Base-by-base conservation (phyloP, 2,329 filamentous ascomycete species). In the Pochonia chlamydosporia region DNA sequence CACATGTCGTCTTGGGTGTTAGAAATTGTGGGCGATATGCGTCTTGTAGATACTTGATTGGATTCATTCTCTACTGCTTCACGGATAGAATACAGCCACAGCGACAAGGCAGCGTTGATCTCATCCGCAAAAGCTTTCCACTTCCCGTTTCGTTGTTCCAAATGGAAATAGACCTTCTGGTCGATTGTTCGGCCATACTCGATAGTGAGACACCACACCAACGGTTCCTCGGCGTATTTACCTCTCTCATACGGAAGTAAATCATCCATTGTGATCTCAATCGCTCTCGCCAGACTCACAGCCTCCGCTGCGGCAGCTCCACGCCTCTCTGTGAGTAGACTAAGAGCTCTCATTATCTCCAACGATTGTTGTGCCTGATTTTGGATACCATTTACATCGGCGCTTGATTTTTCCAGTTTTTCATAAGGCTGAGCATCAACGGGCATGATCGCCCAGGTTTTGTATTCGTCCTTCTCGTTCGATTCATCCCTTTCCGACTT, bases 101-200 rank as follows among this genome's bases (percentile, higher is more conserved):
- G 43, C 1, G 62, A 64, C 14, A 64, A 49, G 1, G 51, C 59
- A 4, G 62, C 57, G 9, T 63, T 59, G 14, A 63, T 49, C 25
- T 58, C 55, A 3, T 49, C 49, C 4, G 48, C 21, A 25, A 43
- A 35, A 10, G 50, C 53, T 21, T 44, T 55, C 61, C 60, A 63
- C 5, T 31, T 37, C 1, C 46, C 47, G 0, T 42, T 24, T 9
- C 40, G 20, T 13, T 37, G 26, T 23, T 37, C 31, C 36, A 52
- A 41, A 37, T 14, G 37, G 21, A 52, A 40, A 25, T 45, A n/a
- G 8, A 53, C 40, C 30, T 39, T n/a, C 28, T 47, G 43, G 16
- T n/a, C 8, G 20, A 43, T 60, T 55, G 25, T 61, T 59, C 2
- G 57, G 49, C 14, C 46, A 43, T 21, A 51, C 44, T 10, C 57